phyloP scores from a whole-genome alignment of 768 basidiomycete species.

The Suillus luteus region DNA sequence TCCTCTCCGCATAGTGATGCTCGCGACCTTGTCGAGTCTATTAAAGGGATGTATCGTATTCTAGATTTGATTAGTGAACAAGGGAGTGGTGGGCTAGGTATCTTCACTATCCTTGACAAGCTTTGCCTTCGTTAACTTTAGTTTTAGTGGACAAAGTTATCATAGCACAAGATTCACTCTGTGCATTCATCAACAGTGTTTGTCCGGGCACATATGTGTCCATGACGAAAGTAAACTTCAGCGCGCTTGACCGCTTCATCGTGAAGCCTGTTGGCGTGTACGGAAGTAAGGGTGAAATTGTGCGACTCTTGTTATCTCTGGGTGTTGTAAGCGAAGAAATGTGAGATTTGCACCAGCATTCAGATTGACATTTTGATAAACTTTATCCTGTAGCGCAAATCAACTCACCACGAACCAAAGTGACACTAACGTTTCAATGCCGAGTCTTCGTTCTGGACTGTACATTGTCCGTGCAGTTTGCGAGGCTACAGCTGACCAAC shows the following conservation, averaged over 20 bases:
- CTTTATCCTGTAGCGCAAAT: slow-evolving; percentile 3
- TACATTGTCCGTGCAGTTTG: slow-evolving; percentile 38
- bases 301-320: slow-evolving; percentile 42
- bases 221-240: slow-evolving; percentile 60
- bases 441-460: slow-evolving; percentile 48
- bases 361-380: slow-evolving; percentile 7
- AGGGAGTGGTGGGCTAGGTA: slow-evolving; percentile 54
- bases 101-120: slow-evolving; percentile 5
- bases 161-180: slow-evolving; percentile 53
- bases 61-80: slow-evolving; percentile 55
- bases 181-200: slow-evolving; percentile 48
- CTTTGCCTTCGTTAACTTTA: not conserved
- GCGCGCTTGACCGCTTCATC: slow-evolving; percentile 43
- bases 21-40: slow-evolving; percentile 27
- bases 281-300: slow-evolving; percentile 53
- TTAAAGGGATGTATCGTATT: slow-evolving; percentile 54
- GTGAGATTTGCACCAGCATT: slow-evolving; percentile 34
- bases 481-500: slow-evolving; percentile 16
- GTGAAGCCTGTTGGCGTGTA: slow-evolving; percentile 60
- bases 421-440: slow-evolving; percentile 12
- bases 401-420: slow-evolving; percentile 11
- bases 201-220: slow-evolving; percentile 54
- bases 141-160: slow-evolving; percentile 61
- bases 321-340: slow-evolving; percentile 38
- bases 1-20: slow-evolving; percentile 15